Conservation (phyloP, 805 yeast species). For the Candida hispaniensis region DNA sequence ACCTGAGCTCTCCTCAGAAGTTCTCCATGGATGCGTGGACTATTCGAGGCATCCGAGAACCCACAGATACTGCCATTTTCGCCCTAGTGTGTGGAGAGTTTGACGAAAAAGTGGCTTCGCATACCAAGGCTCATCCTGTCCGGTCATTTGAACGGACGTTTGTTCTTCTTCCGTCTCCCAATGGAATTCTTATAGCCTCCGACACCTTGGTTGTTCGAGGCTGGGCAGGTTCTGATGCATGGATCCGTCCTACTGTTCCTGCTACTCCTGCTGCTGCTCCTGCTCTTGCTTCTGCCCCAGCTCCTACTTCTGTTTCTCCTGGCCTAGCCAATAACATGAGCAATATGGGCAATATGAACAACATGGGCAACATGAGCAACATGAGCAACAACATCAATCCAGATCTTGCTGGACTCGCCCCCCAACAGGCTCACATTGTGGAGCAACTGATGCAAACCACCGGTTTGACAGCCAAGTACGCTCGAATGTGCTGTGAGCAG, state of each 20-base stretch:
- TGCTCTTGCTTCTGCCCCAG: background rate
- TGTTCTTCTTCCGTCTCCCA: slow-evolving; percentile 57
- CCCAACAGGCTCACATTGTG: slow-evolving; percentile 52
- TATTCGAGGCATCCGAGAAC: slow-evolving; percentile 37
- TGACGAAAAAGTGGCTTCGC: slow-evolving; percentile 41
- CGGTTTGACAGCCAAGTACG: slow-evolving; percentile 64
- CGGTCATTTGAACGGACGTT: slow-evolving; percentile 83
- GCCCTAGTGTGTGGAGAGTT: slow-evolving; percentile 77
- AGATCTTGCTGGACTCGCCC: slow-evolving; percentile 33
- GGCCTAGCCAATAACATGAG: slow-evolving; percentile 9
- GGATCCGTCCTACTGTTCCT: slow-evolving; percentile 31
- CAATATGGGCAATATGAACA: slow-evolving; percentile 17
- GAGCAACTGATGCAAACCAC: slow-evolving; percentile 61
- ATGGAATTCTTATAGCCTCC: slow-evolving; percentile 75
- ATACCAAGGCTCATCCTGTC: no score
- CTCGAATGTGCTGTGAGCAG: slow-evolving; percentile 75
- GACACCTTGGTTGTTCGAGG: slow-evolving; percentile 67
- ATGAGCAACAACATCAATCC: slow-evolving; percentile 19
- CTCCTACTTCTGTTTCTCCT: slow-evolving; percentile 1
- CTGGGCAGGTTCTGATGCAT: slow-evolving; percentile 44
- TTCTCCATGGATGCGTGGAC: slow-evolving; percentile 68
- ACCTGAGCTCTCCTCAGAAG: slow-evolving; percentile 48
- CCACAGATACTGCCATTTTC: slow-evolving; percentile 65
- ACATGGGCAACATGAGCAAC: slow-evolving; percentile 19
- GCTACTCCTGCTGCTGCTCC: slow-evolving; percentile 10